These are phyloP conservation scores for Aspergillus quadricinctus DNA, from an alignment of 2,329 filamentous ascomycete genomes.

Conservation along the genomic window DNA sequence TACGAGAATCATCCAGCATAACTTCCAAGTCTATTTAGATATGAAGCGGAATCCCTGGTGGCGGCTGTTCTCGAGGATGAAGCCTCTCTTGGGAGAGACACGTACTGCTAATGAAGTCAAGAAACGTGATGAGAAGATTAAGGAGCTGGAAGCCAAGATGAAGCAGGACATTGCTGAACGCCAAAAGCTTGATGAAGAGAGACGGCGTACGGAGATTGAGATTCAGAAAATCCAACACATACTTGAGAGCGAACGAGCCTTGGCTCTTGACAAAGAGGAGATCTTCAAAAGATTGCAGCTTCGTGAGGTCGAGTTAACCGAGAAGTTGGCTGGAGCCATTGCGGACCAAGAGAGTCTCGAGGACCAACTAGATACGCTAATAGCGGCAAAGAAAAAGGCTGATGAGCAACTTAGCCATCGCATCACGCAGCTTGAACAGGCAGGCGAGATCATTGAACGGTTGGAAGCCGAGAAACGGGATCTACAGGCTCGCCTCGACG, in stretches of 20 bases:
- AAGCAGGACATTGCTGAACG: constrained; percentile 68
- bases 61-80: constrained; percentile 92
- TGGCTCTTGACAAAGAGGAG: constrained; percentile 96
- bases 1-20: constrained; percentile 88
- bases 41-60: constrained; percentile 95
- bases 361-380: constrained; percentile 83
- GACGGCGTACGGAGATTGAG: constrained; percentile 79
- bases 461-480: constrained; percentile 82
- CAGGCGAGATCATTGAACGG: constrained; percentile 76
- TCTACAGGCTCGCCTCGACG: constrained; percentile 61
- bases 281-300: constrained; percentile 95
- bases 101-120: constrained; percentile 91
- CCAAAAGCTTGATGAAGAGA: constrained; percentile 82
- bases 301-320: constrained; percentile 85
- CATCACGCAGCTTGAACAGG: constrained; percentile 82
- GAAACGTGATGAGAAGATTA: constrained; percentile 89
- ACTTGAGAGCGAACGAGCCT: constrained; percentile 88
- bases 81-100: constrained; percentile 86
- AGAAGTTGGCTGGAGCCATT: constrained; percentile 86
- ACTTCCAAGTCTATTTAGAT: constrained; percentile 87
- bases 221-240: constrained; percentile 88
- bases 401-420: constrained; percentile 79
- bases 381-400: constrained; percentile 82
- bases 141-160: constrained; percentile 80
- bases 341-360: constrained; percentile 93